Evolutionary conservation across 768 basidiomycete genomes (phyloP).

Genomic region (Rhizopogon roseolus): DNA sequence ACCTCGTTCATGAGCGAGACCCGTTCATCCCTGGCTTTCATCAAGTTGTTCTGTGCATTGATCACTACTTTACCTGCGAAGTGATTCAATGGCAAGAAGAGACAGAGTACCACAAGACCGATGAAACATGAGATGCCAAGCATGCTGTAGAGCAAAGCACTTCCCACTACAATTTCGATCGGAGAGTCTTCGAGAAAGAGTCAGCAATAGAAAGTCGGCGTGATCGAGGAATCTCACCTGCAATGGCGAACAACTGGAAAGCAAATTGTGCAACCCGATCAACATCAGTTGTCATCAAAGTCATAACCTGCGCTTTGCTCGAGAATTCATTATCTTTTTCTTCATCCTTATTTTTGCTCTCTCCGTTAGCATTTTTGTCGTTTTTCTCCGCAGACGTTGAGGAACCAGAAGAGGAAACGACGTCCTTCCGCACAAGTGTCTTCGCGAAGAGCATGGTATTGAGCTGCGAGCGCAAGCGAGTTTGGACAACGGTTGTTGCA

Average conservation of each 20-base stretch:
- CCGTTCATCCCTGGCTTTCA: constrained; percentile 90
- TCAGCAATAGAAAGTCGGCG: neutral
- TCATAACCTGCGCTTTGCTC: constrained; percentile 83
- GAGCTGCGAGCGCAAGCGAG: constrained; percentile 66
- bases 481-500: constrained; percentile 65
- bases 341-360: constrained; percentile 12
- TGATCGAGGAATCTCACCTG: constrained; percentile 41
- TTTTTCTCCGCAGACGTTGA: constrained; percentile 20
- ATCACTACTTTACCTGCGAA: constrained; percentile 78
- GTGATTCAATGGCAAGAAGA: constrained; percentile 79
- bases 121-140: constrained; percentile 77
- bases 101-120: constrained; percentile 71
- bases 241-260: constrained; percentile 71
- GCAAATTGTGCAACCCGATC: constrained; percentile 85
- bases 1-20: constrained; percentile 89
- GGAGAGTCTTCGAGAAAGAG: constrained; percentile 51
- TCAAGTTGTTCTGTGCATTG: constrained; percentile 74
- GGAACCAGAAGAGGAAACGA: constrained; percentile 45
- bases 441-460: constrained; percentile 85
- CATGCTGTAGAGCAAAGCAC: constrained; percentile 70
- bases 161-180: constrained; percentile 72
- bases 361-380: constrained; percentile 7
- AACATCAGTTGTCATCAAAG: constrained; percentile 92
- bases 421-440: constrained; percentile 80
- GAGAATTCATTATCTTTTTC: constrained; percentile 57